These are phyloP conservation scores for Hericium erinaceus DNA, from an alignment of 768 basidiomycete species.

Conservation along the genomic window DNA sequence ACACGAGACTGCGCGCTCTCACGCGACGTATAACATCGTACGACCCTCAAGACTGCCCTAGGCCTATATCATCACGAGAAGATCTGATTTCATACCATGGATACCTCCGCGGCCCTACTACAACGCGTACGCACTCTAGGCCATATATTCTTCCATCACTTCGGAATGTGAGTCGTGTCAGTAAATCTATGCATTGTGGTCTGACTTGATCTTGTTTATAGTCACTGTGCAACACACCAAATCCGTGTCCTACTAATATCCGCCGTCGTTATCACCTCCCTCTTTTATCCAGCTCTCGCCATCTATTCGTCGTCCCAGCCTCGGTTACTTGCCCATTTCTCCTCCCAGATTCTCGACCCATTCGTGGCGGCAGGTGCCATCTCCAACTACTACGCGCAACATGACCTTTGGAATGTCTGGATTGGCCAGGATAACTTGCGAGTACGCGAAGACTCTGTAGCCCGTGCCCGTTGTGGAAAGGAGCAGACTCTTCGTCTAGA, in stretches of 20 bases:
- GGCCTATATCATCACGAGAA: background rate
- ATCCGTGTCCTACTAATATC: constrained; percentile 84
- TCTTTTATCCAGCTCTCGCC: constrained; percentile 86
- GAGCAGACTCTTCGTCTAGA: constrained; percentile 70
- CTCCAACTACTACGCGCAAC: constrained; percentile 43
- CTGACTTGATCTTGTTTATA: constrained; percentile 18
- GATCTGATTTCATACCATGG: constrained; percentile 10
- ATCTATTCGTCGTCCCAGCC: constrained; percentile 71
- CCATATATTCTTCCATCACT: constrained; percentile 52
- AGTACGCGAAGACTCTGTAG: constrained; percentile 59
- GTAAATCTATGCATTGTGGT: too few relatives aligned
- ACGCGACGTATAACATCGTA: background rate
- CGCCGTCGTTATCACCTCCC: constrained; percentile 77
- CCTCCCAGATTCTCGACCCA: constrained; percentile 51
- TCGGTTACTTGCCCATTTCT: constrained; percentile 43
- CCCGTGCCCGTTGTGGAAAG: constrained; percentile 60
- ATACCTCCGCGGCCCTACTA: constrained; percentile 13
- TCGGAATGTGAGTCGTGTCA: constrained; percentile 59
- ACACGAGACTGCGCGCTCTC: background rate
- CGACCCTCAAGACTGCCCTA: background rate
- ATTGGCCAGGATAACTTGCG: constrained; percentile 52
- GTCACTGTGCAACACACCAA: constrained; percentile 86
- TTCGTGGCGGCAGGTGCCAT: constrained; percentile 45
- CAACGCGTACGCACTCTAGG: constrained; percentile 31
- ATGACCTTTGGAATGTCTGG: constrained; percentile 69